A percentile compares a stretch with the other conserved stretches of the same genome.
Evolutionary conservation across 75 land plant genomes (phyloP).

Genomic region (Pinus albicaulis): DNA sequence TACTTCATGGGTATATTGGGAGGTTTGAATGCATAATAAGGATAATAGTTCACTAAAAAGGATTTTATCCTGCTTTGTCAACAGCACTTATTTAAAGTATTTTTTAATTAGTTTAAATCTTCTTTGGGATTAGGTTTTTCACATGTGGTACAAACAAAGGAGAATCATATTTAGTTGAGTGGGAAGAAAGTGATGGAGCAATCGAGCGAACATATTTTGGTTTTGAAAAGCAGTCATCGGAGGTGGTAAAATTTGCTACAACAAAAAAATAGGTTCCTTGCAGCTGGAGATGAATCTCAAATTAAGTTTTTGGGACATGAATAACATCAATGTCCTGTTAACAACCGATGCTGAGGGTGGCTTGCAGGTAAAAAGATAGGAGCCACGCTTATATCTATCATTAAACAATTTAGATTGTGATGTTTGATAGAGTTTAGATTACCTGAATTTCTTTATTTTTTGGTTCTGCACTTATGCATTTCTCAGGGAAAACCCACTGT

Average conservation of each 20-base stretch:
- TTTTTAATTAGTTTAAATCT: not conserved
- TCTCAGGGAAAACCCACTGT: too few species aligned
- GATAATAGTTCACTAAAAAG: not conserved
- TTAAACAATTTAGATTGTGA: not conserved
- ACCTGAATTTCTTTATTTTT: not conserved
- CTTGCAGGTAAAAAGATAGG: constrained; percentile 9
- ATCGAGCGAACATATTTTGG: constrained; percentile 52
- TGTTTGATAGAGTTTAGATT: not conserved
- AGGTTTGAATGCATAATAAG: not conserved
- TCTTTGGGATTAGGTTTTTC: constrained; percentile 40
- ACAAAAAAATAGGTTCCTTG: constrained; percentile 50
- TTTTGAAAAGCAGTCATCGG: constrained; percentile 45
- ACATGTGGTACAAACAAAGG: constrained; percentile 78
- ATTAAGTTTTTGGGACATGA: constrained; percentile 65
- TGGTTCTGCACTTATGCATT: too few species aligned
- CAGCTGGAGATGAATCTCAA: constrained; percentile 47
- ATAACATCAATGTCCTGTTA: constrained; percentile 38
- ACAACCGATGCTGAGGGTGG: constrained; percentile 53
- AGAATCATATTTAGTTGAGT: constrained; percentile 65
- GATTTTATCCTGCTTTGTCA: not conserved
- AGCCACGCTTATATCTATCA: not conserved
- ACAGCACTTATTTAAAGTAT: not conserved
- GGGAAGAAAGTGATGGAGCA: constrained; percentile 77
- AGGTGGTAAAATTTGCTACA: constrained; percentile 66
- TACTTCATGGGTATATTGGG: not conserved